Evolutionary conservation across 2,329 filamentous ascomycete genomes (phyloP).

Genomic region (Nemania sp.): DNA sequence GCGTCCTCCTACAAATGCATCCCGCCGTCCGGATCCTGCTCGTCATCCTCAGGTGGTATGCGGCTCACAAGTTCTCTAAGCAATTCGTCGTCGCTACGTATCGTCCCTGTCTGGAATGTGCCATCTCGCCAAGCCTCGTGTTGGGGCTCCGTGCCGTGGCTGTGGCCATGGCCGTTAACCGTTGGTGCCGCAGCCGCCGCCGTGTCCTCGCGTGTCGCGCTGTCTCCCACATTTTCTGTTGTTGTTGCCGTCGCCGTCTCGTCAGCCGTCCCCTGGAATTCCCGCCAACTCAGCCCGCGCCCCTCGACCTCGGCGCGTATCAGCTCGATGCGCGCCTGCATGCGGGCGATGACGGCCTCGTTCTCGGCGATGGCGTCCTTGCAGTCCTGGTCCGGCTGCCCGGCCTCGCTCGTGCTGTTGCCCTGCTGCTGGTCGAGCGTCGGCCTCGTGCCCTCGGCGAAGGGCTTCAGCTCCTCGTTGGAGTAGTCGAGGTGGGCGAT

Average conservation of each 20-base stretch:
- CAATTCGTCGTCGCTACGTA: constrained; percentile 70
- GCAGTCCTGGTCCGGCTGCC: constrained; percentile 74
- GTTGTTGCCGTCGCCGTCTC: constrained; percentile 33
- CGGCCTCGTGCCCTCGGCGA: constrained; percentile 64
- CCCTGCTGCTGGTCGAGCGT: constrained; percentile 49
- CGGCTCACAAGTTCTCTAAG: constrained; percentile 66
- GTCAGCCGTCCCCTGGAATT: constrained; percentile 65
- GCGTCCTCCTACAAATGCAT: constrained; percentile 67
- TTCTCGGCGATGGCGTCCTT: constrained; percentile 80
- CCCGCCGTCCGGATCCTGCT: constrained; percentile 64
- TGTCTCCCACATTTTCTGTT: not conserved
- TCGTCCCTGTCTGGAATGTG: constrained; percentile 71
- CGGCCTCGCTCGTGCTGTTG: constrained; percentile 40
- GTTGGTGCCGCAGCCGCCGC: constrained; percentile 38
- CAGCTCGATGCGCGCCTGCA: constrained; percentile 73
- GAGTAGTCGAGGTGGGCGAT: constrained; percentile 79
- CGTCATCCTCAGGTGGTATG: constrained; percentile 60
- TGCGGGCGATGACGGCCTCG: constrained; percentile 73
- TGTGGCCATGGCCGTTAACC: constrained; percentile 48
- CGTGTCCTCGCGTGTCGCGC: constrained; percentile 16
- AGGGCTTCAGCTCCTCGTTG: constrained; percentile 78
- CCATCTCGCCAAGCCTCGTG: constrained; percentile 70
- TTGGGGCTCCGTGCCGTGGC: constrained; percentile 32
- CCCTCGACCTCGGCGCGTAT: constrained; percentile 73
- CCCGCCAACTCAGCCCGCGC: constrained; percentile 67